Evolutionary conservation across 2,329 filamentous ascomycete genomes (phyloP).

Genomic region (Hypoxylon sp.): DNA sequence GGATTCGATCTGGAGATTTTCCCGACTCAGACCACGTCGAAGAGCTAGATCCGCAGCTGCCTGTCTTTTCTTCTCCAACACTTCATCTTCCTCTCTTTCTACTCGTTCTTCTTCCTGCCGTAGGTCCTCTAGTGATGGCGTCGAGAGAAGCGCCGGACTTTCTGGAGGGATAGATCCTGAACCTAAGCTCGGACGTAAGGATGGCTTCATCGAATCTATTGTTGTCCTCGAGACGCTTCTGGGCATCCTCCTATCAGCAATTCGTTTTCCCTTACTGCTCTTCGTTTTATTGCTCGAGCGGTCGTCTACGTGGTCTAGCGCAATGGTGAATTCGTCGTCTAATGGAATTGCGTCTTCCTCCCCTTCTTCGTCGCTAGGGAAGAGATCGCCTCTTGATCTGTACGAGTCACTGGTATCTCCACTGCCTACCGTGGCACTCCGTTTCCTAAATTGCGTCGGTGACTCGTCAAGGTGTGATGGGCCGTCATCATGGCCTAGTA

Average conservation of each 20-base stretch:
- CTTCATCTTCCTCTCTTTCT: constrained; percentile 65
- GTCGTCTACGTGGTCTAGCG: constrained; percentile 82
- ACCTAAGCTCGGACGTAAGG: constrained; percentile 41
- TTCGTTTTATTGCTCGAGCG: constrained; percentile 74
- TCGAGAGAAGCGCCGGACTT: constrained; percentile 55
- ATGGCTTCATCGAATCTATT: constrained; percentile 58
- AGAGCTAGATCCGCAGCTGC: constrained; percentile 65
- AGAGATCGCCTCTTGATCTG: constrained; percentile 88
- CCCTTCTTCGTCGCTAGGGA: constrained; percentile 86
- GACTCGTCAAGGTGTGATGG: constrained; percentile 40
- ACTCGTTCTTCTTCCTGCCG: constrained; percentile 65
- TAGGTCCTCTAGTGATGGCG: constrained; percentile 65
- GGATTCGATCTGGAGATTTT: constrained; percentile 54
- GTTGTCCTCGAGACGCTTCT: constrained; percentile 71
- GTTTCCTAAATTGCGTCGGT: constrained; percentile 63
- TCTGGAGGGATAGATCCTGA: constrained; percentile 49
- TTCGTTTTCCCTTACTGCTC: constrained; percentile 71
- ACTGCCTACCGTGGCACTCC: constrained; percentile 84
- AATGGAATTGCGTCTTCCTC: constrained; percentile 94
- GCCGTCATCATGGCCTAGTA: constrained; percentile 63
- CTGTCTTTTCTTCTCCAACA: constrained; percentile 64
- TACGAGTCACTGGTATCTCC: constrained; percentile 87
- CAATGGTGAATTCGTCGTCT: constrained; percentile 91
- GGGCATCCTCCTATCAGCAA: constrained; percentile 56
- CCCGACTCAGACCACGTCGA: constrained; percentile 60